phyloP scores from a whole-genome alignment of 495 filamentous ascomycete species.

The Sordaria brevicollis region DNA sequence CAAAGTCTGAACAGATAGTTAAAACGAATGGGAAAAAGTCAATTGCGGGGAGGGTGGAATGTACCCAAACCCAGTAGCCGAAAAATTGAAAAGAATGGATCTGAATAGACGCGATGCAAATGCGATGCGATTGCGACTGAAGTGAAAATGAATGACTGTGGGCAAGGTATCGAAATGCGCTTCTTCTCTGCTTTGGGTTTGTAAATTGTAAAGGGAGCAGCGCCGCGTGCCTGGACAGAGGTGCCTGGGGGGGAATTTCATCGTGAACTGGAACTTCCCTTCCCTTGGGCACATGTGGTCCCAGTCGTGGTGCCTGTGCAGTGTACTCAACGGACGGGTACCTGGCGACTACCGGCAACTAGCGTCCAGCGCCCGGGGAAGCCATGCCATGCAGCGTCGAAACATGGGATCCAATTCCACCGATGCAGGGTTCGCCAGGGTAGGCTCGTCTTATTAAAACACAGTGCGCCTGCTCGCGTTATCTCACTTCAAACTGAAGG shows the following conservation, averaged over 20 bases:
- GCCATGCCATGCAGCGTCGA: background rate
- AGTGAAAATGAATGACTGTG: background rate
- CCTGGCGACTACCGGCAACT: background rate
- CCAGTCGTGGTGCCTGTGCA: no score
- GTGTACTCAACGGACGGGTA: background rate
- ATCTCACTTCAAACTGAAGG: no score
- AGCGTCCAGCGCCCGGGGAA: background rate
- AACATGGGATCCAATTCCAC: background rate
- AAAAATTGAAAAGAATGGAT: background rate
- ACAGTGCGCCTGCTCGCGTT: background rate
- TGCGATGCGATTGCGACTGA: background rate
- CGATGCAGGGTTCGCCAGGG: background rate
- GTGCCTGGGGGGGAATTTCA: background rate
- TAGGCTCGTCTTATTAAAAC: background rate
- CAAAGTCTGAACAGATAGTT: background rate
- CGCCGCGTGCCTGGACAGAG: no score
- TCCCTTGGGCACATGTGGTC: no score
- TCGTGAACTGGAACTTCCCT: background rate
- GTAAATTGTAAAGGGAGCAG: background rate
- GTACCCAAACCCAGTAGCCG: background rate
- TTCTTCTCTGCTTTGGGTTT: background rate
- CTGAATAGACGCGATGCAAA: background rate
- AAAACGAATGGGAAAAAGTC: background rate
- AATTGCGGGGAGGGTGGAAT: background rate
- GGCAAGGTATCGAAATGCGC: background rate